A percentile compares a stretch with the other conserved stretches of the same genome.
These are phyloP conservation scores for Ampelocalamus luodianensis DNA, from an alignment of 176 grass and related monocot genomes.

Conservation along the genomic window DNA sequence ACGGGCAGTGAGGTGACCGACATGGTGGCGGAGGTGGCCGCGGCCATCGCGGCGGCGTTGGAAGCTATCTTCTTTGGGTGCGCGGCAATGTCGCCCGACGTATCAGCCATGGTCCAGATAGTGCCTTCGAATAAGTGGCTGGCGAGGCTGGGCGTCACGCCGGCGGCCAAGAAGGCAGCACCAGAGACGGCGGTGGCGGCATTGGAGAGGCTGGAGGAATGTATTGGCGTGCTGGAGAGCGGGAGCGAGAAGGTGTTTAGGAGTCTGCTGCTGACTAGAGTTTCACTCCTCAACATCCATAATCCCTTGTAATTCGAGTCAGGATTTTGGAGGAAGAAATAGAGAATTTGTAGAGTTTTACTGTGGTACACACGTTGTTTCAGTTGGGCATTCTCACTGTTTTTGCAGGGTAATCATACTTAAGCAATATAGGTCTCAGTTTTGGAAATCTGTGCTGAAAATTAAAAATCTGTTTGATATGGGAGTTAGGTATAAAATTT, in stretches of 20 bases:
- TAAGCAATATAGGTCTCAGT: too few species aligned
- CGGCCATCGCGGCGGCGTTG: constrained; percentile 39
- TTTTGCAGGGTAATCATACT: too few species aligned
- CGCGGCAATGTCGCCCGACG: constrained; percentile 33
- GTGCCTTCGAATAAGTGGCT: constrained; percentile 30
- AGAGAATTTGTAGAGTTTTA: not conserved
- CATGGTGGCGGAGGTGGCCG: constrained; percentile 37
- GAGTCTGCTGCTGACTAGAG: constrained; percentile 16
- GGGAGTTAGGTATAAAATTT: too few species aligned
- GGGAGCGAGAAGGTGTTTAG: constrained; percentile 20
- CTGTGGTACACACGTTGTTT: too few species aligned
- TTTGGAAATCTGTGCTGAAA: too few species aligned
- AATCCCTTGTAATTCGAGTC: not conserved
- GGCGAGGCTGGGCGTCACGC: constrained; percentile 8
- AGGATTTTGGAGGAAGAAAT: not conserved
- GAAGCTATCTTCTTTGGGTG: constrained; percentile 41
- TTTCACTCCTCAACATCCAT: constrained; percentile 31
- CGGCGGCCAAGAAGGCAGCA: not conserved
- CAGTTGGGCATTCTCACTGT: too few species aligned
- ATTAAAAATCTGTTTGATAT: too few species aligned
- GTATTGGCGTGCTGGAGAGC: not conserved
- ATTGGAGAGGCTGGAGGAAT: constrained; percentile 30
- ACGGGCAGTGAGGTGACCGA: not conserved
- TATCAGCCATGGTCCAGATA: not conserved
- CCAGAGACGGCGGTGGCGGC: constrained; percentile 13